These are phyloP conservation scores for Thalassiosira livingstoniorum DNA, from an alignment of 352 stramenopile species.

Conservation along the genomic window DNA sequence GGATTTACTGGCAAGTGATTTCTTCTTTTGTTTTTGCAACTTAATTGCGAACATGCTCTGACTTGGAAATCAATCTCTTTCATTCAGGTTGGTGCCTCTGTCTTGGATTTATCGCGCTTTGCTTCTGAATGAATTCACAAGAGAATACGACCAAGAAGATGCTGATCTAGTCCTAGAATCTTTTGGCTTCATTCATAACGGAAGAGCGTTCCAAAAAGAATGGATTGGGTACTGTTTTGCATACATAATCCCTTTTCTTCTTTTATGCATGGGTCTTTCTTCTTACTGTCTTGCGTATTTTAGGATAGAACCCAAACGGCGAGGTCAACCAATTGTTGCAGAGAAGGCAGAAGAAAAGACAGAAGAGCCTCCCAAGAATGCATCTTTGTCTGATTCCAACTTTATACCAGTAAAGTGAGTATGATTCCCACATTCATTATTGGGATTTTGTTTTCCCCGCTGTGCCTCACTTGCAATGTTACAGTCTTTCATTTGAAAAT, in stretches of 20 bases:
- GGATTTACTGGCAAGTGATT: conserved; percentile 68
- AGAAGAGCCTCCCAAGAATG: conserved; percentile 13
- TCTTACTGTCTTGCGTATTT: conserved; percentile 34
- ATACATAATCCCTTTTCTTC: conserved; percentile 58
- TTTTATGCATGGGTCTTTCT: conserved; percentile 47
- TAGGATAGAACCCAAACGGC: conserved; percentile 25
- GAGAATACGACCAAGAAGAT: conserved; percentile 49
- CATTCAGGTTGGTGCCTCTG: conserved; percentile 53
- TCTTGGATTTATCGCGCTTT: conserved; percentile 73
- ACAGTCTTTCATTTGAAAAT: conserved; percentile 78
- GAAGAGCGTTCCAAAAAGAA: conserved; percentile 54
- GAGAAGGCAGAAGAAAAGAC: conserved; percentile 23
- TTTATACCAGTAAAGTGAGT: conserved; percentile 76
- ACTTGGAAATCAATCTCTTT: neutral
- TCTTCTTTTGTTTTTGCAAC: neutral
- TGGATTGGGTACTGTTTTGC: conserved; percentile 72
- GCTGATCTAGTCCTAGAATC: conserved; percentile 56
- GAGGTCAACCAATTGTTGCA: conserved; percentile 4
- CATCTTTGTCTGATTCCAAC: conserved; percentile 22
- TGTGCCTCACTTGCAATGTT: too few relatives aligned
- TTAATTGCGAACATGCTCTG: neutral
- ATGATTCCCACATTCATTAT: too few relatives aligned
- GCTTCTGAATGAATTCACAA: conserved; percentile 73
- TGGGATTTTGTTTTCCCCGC: too few relatives aligned
- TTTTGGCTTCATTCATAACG: conserved; percentile 59